Evolutionary conservation across 208 protist genomes (phyloP), one percentile per base, ranked within the genome.

Genomic region (Acanthamoeba healyi): DNA sequence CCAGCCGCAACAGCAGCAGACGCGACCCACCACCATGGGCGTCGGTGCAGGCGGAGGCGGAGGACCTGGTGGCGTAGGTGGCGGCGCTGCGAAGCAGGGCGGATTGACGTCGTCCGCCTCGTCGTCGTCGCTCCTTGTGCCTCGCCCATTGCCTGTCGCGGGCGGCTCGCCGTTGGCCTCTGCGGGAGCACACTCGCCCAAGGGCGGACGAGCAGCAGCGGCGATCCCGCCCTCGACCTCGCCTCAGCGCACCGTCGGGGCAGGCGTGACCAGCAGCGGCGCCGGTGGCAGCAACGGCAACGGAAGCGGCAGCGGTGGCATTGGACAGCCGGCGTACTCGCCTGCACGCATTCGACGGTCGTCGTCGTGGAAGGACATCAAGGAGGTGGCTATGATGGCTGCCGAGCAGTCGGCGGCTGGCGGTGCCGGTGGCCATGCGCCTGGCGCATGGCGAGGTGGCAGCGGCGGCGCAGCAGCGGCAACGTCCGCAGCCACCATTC

Each of bases 301-400:
- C n/a, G 29, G 29, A 7, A 24, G 65, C 34, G 34, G n/a, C 10
- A 29, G 24, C 34, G 10, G 32, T 9, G 29, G 65, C 34, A 24
- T 5, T 4, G 34, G 15, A 2, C 65, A 42, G n/a, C n/a, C 65
- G 65, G 34, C 29, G n/a, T 34, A 40, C 24, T 40, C 65, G 32
- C n/a, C n/a, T 3, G 65, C 65, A 14, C 65, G 65, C 34, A 74
- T 74, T 10, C 65, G 65, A 29, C 65, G 65, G 65, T 74, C 65
- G 65, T 74, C 65, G 65, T 74, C 65, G 32, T 74, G 65, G 65
- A 74, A 74, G 65, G 65, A 74, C 65, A 74, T 74, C 65, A 74
- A 74, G 34, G 65, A 74, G 34, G 65, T 74, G 65, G 65, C 65
- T 10, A 74, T 74, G 65, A 74, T 74, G 65, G 65, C 65, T 1